Conservation (phyloP, 306 rosid species). For the Trichosanthes cucumerina region DNA sequence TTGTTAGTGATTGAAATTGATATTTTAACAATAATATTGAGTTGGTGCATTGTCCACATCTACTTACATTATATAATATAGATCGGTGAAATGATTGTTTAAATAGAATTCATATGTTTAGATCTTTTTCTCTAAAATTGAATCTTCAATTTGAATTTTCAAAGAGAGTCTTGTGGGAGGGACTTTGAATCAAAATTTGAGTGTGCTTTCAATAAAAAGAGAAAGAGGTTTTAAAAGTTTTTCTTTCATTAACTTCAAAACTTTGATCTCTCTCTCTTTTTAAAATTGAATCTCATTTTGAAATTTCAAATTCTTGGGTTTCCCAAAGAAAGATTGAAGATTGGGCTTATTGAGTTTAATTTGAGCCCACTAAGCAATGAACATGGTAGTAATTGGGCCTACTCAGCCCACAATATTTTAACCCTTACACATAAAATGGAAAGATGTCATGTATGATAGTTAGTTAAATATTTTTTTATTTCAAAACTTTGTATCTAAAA, state of each 20-base stretch:
- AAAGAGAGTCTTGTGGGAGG: neutral
- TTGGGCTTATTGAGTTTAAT: neutral
- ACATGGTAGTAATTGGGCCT: neutral
- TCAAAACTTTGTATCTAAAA: neutral
- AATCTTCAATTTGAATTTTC: neutral
- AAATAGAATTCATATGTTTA: neutral
- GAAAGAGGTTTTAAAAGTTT: neutral
- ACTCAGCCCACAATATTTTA: neutral
- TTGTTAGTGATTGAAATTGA: neutral
- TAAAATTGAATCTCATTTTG: neutral
- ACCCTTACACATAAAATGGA: neutral
- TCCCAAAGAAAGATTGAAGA: neutral
- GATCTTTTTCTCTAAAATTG: neutral
- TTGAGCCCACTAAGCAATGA: neutral
- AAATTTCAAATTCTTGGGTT: neutral
- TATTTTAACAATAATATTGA: neutral
- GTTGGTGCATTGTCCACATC: conserved; percentile 2
- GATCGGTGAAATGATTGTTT: neutral
- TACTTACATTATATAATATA: neutral
- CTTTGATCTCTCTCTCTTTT: neutral
- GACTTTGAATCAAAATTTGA: too few relatives aligned
- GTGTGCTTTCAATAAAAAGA: neutral
- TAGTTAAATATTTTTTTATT: neutral
- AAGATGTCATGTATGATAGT: neutral
- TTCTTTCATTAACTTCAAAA: too few relatives aligned